Evolutionary conservation across 495 filamentous ascomycete species (phyloP), one percentile per base, ranked within the genome.

Genomic region (Annulohypoxylon moriforme): DNA sequence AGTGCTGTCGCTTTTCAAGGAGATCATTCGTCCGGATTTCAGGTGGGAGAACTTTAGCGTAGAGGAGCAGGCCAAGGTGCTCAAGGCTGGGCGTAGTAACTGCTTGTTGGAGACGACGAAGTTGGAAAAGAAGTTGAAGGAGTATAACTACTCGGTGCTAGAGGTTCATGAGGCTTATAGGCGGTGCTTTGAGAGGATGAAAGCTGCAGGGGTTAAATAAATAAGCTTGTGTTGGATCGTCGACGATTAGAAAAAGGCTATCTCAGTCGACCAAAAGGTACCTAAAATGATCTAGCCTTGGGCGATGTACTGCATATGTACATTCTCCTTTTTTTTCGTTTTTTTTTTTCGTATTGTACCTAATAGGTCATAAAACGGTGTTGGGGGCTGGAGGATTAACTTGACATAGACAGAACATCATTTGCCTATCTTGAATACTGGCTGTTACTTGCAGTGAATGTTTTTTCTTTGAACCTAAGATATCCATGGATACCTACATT

Each of bases 21-120:
- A 89, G 57, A 85, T 89, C 70, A 84, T 90, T 36, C 83, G 88
- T 13, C 89, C 89, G 6, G 75, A 76, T 40, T 88, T 89, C 67
- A 85, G 81, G 33, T 91, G 89, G 89, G 86, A 87, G 82, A 90
- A 91, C 78, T 91, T 91, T 74, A 85, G 78, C 8, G 75, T 90
- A 24, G 88, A 89, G 60, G 87, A 90, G 77, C 89, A 91, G 76
- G 81, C 87, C 73, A 90, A 89, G 76, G 87, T 89, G 29, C 86
- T 90, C 79, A 89, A 89, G 78, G 89, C 88, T 6, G 88, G 84
- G 20, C 85, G 89, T 34, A 88, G 85, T 72, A 91, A 91, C 78
- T 91, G 89, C 75, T 80, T 87, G 79, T 78, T 90, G 22, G 88
- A 90, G 75, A 86, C 86, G 20, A 85, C 84, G 22, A 91, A 89